These are phyloP conservation scores for Alternaria triticimaculans DNA, from an alignment of 2,329 filamentous ascomycete species.

Conservation along the genomic window DNA sequence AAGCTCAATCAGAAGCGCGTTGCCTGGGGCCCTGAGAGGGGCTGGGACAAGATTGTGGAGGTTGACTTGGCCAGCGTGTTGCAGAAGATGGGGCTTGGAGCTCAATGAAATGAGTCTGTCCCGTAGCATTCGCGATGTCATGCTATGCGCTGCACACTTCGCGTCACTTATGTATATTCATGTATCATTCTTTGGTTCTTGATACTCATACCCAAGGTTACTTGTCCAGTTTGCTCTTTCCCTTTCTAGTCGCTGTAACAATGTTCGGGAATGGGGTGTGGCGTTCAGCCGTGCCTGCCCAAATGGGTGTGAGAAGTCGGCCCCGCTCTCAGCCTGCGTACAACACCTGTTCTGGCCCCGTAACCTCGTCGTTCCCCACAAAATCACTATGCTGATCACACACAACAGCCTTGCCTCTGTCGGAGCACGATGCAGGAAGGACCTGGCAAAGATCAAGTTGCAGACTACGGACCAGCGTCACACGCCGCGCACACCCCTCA, in stretches of 20 bases:
- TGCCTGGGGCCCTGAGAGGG: constrained; percentile 71
- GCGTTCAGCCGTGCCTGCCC: background rate
- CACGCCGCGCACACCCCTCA: background rate
- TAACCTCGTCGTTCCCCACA: no score
- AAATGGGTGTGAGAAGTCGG: background rate
- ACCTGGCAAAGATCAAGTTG: background rate
- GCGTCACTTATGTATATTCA: background rate
- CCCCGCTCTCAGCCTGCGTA: background rate
- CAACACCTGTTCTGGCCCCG: background rate
- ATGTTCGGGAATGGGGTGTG: background rate
- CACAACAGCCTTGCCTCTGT: no score
- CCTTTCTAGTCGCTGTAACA: background rate
- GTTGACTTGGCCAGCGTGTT: constrained; percentile 35
- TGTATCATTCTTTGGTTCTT: background rate
- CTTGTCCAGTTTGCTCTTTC: background rate
- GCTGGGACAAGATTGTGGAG: constrained; percentile 61
- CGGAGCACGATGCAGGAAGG: background rate
- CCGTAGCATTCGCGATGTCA: background rate
- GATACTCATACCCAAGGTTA: background rate
- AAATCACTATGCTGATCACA: no score
- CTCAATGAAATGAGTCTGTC: background rate
- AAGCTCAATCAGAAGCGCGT: constrained; percentile 60
- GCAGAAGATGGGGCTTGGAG: constrained; percentile 30
- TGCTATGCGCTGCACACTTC: background rate
- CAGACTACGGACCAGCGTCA: background rate